Conservation (phyloP, 2,329 filamentous ascomycete species). For the Pseudogymnoascus sp. region DNA sequence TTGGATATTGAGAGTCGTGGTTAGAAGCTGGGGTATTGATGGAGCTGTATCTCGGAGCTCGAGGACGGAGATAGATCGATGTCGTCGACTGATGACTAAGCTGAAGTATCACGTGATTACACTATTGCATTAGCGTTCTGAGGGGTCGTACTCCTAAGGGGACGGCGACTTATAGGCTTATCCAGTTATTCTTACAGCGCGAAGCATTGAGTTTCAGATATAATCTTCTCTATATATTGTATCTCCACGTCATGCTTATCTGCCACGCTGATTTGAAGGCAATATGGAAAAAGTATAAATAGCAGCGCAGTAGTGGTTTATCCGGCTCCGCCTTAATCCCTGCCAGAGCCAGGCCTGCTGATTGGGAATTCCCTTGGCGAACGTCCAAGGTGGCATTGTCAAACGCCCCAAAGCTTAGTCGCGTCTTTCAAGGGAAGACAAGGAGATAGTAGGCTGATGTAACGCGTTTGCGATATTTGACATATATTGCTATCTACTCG, state of each 20-base stretch:
- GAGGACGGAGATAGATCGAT: background rate
- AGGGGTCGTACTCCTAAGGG: background rate
- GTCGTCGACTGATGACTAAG: slow-evolving; percentile 6
- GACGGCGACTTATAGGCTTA: no score
- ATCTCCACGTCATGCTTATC: background rate
- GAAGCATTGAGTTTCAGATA: background rate
- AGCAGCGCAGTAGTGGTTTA: background rate
- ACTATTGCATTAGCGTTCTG: background rate
- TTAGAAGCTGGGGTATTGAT: slow-evolving; percentile 4
- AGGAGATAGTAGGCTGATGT: background rate
- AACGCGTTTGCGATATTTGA: background rate
- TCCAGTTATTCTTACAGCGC: background rate
- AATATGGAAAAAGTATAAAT: background rate
- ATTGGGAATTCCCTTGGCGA: slow-evolving; percentile 7
- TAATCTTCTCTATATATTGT: background rate
- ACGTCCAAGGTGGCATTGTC: slow-evolving; percentile 10
- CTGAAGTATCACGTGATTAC: background rate
- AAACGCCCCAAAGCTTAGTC: slow-evolving; percentile 13
- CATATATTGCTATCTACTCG: background rate
- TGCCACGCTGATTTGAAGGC: background rate
- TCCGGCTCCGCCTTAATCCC: background rate
- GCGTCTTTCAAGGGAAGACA: background rate
- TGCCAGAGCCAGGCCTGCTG: background rate
- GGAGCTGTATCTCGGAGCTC: background rate
- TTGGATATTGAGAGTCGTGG: background rate